These are phyloP conservation scores for Solanum hybrid DNA, from an alignment of 305 asterid species.

Conservation along the genomic window DNA sequence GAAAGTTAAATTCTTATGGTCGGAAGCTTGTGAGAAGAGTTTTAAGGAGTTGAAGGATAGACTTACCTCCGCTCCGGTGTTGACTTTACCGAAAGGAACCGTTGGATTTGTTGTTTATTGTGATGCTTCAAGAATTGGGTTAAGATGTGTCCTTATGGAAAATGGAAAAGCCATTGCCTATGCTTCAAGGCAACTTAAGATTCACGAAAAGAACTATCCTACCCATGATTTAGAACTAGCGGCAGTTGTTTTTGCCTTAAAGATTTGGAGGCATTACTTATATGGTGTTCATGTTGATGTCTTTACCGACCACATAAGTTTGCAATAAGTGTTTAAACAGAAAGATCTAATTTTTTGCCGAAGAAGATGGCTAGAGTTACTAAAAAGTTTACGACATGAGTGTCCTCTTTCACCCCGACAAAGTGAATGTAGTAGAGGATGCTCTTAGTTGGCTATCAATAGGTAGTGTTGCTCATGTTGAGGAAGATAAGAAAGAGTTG, in stretches of 20 bases:
- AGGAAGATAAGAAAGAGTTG: background rate
- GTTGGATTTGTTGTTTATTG: background rate
- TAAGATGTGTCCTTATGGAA: background rate
- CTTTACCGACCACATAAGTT: background rate
- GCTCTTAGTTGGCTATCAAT: background rate
- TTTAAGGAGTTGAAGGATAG: background rate
- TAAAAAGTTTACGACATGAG: background rate
- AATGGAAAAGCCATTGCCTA: background rate
- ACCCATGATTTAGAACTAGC: background rate
- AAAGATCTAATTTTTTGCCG: background rate
- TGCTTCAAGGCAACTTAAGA: background rate
- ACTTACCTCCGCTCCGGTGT: background rate
- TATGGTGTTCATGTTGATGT: background rate
- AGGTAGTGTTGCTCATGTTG: background rate
- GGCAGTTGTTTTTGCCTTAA: background rate
- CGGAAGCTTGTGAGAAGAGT: background rate
- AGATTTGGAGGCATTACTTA: background rate
- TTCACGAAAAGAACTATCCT: background rate
- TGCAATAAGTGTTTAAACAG: background rate
- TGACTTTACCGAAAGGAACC: background rate
- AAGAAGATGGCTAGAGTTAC: background rate
- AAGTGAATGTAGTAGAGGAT: background rate
- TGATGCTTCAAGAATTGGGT: background rate
- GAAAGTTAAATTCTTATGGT: background rate
- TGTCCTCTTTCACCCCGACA: background rate